Evolutionary conservation across 371 early-diverging fungal species (phyloP).

Genomic region (Basidiobolus heterosporus): DNA sequence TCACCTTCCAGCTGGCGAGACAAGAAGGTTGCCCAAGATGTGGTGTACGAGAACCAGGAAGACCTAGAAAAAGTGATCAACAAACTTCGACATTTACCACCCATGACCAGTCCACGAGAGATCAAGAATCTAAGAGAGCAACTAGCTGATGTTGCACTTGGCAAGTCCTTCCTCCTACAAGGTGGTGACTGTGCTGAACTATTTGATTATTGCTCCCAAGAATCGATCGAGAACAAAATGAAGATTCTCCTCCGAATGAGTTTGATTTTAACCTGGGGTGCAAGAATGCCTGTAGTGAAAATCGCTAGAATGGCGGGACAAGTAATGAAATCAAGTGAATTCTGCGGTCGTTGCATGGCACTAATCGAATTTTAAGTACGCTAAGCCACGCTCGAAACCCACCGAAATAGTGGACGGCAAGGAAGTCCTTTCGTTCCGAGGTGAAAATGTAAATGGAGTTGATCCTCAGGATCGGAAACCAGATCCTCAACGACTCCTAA

Average conservation of each 20-base stretch:
- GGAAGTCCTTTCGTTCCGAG: conserved; percentile 61
- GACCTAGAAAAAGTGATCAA: conserved; percentile 46
- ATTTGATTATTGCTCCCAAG: conserved; percentile 87
- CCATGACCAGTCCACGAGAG: conserved; percentile 73
- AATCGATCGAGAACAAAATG: conserved; percentile 82
- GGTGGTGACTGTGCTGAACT: conserved; percentile 97
- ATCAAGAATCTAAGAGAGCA: conserved; percentile 63
- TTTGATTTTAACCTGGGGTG: conserved; percentile 84
- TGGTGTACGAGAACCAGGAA: conserved; percentile 60
- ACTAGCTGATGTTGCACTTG: conserved; percentile 72
- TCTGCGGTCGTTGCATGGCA: not conserved
- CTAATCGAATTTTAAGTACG: conserved; percentile 40
- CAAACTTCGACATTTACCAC: conserved; percentile 71
- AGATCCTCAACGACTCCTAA: conserved; percentile 82
- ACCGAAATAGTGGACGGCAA: conserved; percentile 74
- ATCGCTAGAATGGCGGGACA: conserved; percentile 95
- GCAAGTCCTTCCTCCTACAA: conserved; percentile 83
- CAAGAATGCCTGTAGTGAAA: conserved; percentile 77
- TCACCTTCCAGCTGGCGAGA: conserved; percentile 60
- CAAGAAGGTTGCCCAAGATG: conserved; percentile 81
- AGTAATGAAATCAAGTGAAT: not conserved
- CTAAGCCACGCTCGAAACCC: conserved; percentile 87
- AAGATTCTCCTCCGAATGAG: conserved; percentile 94
- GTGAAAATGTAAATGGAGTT: conserved; percentile 92
- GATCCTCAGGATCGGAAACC: conserved; percentile 72